phyloP scores from a whole-genome alignment of 2,329 filamentous ascomycete genomes.

The Amylocarpus encephaloides region DNA sequence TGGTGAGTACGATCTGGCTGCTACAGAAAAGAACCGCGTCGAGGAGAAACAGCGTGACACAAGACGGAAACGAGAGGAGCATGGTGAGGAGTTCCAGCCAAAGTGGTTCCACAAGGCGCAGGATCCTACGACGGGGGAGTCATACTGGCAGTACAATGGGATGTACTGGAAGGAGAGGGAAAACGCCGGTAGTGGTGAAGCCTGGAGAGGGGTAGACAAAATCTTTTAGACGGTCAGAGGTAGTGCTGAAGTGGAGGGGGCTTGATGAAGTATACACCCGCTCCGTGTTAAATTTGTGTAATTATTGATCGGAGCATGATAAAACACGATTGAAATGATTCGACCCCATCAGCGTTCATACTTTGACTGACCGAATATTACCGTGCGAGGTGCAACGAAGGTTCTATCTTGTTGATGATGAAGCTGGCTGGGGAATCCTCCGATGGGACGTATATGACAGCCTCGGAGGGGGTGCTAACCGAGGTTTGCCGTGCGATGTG shows the following conservation, averaged over 20 bases:
- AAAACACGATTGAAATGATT: no score
- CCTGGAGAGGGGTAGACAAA: constrained; percentile 32
- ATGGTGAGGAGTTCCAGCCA: constrained; percentile 74
- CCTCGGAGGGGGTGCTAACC: no score
- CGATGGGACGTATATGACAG: no score
- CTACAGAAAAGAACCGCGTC: constrained; percentile 86
- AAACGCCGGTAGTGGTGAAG: constrained; percentile 23
- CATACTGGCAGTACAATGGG: constrained; percentile 83
- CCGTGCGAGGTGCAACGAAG: no score
- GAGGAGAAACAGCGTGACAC: constrained; percentile 85
- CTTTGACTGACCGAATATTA: no score
- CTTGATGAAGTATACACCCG: no score
- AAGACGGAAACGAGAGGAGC: constrained; percentile 64
- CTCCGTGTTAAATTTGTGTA: no score
- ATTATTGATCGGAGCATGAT: no score
- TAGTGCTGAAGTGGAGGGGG: not conserved
- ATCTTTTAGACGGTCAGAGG: constrained; percentile 27
- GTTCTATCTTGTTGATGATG: no score
- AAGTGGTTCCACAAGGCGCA: constrained; percentile 74
- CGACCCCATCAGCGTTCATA: no score
- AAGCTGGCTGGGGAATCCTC: no score
- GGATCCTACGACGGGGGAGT: constrained; percentile 77
- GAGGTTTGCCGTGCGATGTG: no score
- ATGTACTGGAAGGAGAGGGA: constrained; percentile 75
- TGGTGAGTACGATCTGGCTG: constrained; percentile 91